phyloP scores from a whole-genome alignment of 345 rosid genomes.

The Streptanthus diversifolius region DNA sequence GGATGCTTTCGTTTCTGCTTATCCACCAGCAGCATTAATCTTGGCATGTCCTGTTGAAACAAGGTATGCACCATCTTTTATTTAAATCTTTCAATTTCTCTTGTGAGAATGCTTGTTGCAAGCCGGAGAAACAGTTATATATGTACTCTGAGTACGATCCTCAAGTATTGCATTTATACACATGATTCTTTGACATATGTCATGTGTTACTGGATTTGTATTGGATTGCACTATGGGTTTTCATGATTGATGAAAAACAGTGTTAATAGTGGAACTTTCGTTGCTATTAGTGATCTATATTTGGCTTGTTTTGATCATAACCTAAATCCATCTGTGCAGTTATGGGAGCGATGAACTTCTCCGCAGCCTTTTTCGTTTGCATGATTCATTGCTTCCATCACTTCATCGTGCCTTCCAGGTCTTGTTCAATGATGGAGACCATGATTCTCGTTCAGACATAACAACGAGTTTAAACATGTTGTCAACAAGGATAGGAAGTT shows the following conservation, averaged over 20 bases:
- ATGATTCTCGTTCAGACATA: constrained; percentile 44
- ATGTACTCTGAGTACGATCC: not conserved
- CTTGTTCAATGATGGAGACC: constrained; percentile 45
- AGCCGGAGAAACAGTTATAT: not conserved
- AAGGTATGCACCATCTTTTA: constrained; percentile 46
- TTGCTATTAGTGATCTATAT: not conserved
- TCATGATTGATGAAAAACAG: constrained; percentile 1
- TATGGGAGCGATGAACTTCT: constrained; percentile 78
- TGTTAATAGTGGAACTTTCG: not conserved
- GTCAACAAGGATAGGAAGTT: constrained; percentile 55
- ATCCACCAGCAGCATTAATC: constrained; percentile 62
- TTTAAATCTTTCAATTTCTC: constrained; percentile 6
- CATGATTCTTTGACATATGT: not conserved
- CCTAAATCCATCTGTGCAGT: constrained; percentile 46
- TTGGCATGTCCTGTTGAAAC: constrained; percentile 67
- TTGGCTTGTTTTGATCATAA: not conserved
- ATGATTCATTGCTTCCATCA: constrained; percentile 82
- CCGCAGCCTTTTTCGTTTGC: constrained; percentile 57
- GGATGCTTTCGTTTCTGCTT: constrained; percentile 71
- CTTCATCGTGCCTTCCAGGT: constrained; percentile 55
- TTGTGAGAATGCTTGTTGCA: not conserved
- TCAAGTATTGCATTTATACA: not conserved
- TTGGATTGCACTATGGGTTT: not conserved
- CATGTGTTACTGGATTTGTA: not conserved
- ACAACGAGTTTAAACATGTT: constrained; percentile 66